Percentiles rank a stretch among this genome's conserved stretches.
Evolutionary conservation across 208 protist species (phyloP).

Genomic region (Wallacemonas sp.): DNA sequence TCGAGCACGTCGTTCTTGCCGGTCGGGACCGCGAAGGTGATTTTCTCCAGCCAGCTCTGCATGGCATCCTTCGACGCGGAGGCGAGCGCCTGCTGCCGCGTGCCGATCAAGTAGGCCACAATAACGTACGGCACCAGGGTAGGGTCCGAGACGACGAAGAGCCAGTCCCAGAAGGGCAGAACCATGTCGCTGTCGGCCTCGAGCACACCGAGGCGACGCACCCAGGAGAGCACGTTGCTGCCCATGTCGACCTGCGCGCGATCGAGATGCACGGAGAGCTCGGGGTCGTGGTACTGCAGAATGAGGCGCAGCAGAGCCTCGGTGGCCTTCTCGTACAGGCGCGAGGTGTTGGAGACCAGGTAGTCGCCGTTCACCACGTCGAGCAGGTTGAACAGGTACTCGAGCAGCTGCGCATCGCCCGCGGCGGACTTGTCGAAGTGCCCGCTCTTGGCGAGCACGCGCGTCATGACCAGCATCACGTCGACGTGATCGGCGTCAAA

Average conservation of each 20-base stretch:
- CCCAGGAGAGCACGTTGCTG: conserved; percentile 53
- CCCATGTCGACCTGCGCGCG: conserved; percentile 66
- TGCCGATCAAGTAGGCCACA: conserved; percentile 60
- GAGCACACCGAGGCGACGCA: conserved; percentile 57
- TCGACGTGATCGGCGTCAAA: conserved; percentile 45
- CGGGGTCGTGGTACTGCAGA: conserved; percentile 92
- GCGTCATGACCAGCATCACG: conserved; percentile 43
- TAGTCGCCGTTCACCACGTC: conserved; percentile 41
- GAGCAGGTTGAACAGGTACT: conserved; percentile 29
- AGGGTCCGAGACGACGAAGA: conserved; percentile 74
- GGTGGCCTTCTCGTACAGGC: conserved; percentile 39
- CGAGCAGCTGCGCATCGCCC: conserved; percentile 2
- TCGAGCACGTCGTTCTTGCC: conserved; percentile 41
- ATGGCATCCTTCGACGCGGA: conserved; percentile 40
- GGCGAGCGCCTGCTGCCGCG: conserved; percentile 52
- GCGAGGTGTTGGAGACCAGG: conserved; percentile 38
- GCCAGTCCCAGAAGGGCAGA: conserved; percentile 70
- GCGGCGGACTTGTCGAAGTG: conserved; percentile 12
- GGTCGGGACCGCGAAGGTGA: conserved; percentile 42
- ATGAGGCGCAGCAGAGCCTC: conserved; percentile 68
- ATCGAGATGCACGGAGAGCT: conserved; percentile 81
- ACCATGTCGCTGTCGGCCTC: conserved; percentile 36
- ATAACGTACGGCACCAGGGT: conserved; percentile 74
- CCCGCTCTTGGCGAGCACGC: conserved; percentile 34
- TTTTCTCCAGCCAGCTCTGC: conserved; percentile 19